Conservation (phyloP, 2,329 filamentous ascomycete species). For the Cytospora schulzeri region DNA sequence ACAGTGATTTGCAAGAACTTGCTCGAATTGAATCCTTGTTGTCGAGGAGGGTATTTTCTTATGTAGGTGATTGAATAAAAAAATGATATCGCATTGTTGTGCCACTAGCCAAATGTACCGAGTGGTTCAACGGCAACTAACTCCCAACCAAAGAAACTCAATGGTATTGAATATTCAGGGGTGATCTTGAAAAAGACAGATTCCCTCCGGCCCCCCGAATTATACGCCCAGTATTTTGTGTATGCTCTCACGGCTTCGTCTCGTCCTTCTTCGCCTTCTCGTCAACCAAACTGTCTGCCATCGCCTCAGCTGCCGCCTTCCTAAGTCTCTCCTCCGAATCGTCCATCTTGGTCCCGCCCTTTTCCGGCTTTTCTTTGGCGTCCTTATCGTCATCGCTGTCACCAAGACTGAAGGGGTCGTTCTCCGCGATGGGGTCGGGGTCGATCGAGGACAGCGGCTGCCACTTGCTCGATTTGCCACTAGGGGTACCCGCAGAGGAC, state of each 20-base stretch:
- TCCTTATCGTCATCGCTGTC: constrained; percentile 94
- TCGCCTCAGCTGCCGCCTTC: constrained; percentile 65
- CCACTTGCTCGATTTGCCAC: constrained; percentile 86
- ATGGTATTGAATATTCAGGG: not conserved
- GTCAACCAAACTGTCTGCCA: constrained; percentile 58
- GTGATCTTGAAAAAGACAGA: not conserved
- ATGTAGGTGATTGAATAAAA: not conserved
- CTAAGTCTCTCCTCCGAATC: constrained; percentile 59
- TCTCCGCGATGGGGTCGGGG: constrained; percentile 81
- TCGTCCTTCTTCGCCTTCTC: constrained; percentile 38
- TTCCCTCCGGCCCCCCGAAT: too few relatives aligned
- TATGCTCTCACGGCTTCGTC: constrained; percentile 40
- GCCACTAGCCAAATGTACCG: not conserved
- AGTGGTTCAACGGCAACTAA: not conserved
- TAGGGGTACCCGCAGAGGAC: constrained; percentile 37
- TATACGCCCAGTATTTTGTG: too few relatives aligned
- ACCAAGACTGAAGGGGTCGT: constrained; percentile 94
- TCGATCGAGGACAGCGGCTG: constrained; percentile 87
- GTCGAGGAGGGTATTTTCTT: not conserved
- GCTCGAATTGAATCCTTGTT: too few relatives aligned
- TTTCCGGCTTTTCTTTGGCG: constrained; percentile 60
- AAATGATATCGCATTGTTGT: not conserved
- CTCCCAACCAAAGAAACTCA: not conserved
- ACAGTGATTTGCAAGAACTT: too few relatives aligned
- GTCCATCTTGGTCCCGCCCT: constrained; percentile 54